Base-by-base conservation (phyloP, 78 protist genomes). In the Emiliania huxleyi region DNA sequence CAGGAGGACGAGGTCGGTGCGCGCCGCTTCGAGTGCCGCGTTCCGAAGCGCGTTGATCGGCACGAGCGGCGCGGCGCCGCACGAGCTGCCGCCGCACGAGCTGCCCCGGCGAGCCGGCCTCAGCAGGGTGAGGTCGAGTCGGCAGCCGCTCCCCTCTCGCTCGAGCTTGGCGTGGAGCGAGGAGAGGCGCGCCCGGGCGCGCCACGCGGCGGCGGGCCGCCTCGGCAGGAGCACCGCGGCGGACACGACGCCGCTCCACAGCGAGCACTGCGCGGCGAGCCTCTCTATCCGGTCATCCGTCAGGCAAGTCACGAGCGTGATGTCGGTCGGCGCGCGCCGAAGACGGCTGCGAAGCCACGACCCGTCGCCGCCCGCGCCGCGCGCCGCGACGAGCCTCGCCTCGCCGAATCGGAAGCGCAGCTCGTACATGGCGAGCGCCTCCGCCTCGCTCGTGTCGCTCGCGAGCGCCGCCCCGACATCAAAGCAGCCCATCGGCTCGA, bases 1-100 rank as follows among this genome's bases (percentile, higher is more conserved):
- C 35, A 92, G 79, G 40, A 92, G 45, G 42, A 92, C 44, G 26
- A 92, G 83, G 49, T 44, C 90, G 6, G 94, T 52, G n/a, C 26
- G 4, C 77, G 94, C 89, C 38, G 1, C 29, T 6, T 56, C 38
- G 25, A 92, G 52, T 40, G 94, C 94, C n/a, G 43, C 56, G 79
- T 79, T 81, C 29, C 94, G 69, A 29, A 92, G 90, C 45, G 94
- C 84, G 79, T 92, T 92, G 79, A 92, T 85, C 45, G 94, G 94
- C 5, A 69, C 69, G 37, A 85, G 37, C 38, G 62, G 75, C 1
- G 62, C 29, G 62, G 8, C 29, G 15, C 29, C 62, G 8, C 62
- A n/a, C n/a, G n/a, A n/a, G n/a, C n/a, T n/a, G n/a, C n/a, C n/a
- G n/a, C n/a, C n/a, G n/a, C n/a, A 15, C 62, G 8, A 8, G 62